Conservation (phyloP, 2,329 filamentous ascomycete genomes). For the Fusarium cicatricum region DNA sequence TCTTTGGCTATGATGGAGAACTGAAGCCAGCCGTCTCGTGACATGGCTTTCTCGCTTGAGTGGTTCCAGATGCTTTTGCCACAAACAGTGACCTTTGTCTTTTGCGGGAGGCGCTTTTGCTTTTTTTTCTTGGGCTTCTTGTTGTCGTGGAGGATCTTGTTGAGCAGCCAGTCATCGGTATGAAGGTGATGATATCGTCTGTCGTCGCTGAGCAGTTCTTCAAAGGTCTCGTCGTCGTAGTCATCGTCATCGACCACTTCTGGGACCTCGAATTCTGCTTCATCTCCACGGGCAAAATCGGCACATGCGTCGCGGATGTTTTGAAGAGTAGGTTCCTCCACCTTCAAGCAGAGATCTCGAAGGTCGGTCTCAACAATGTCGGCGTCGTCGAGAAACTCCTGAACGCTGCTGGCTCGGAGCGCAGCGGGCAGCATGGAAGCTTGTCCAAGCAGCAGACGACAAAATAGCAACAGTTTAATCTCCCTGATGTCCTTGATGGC, state of each 20-base stretch:
- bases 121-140: conserved; percentile 1
- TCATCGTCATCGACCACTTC: conserved; percentile 10
- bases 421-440: conserved; percentile 41
- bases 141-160: conserved; percentile 12
- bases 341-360: conserved; percentile 42
- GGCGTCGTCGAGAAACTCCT: conserved; percentile 40
- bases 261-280: conserved; percentile 17
- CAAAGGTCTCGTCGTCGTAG: conserved; percentile 30
- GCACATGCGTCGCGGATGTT: conserved; percentile 44
- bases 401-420: conserved; percentile 33
- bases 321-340: conserved; percentile 40
- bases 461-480: conserved; percentile 43
- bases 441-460: conserved; percentile 39
- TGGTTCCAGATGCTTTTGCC: conserved; percentile 44
- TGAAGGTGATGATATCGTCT: conserved; percentile 34
- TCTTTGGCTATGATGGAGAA: conserved; percentile 44
- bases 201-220: conserved; percentile 28
- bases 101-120: conserved; percentile 1
- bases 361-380: conserved; percentile 39
- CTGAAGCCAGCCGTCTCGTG: conserved; percentile 45
- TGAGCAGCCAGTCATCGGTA: conserved; percentile 32
- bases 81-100: conserved; percentile 38
- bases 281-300: conserved; percentile 40
- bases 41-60: conserved; percentile 43
- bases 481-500: conserved; percentile 37